These are phyloP conservation scores for Fusarium anguioides DNA, from an alignment of 2,329 filamentous ascomycete genomes.

Conservation along the genomic window DNA sequence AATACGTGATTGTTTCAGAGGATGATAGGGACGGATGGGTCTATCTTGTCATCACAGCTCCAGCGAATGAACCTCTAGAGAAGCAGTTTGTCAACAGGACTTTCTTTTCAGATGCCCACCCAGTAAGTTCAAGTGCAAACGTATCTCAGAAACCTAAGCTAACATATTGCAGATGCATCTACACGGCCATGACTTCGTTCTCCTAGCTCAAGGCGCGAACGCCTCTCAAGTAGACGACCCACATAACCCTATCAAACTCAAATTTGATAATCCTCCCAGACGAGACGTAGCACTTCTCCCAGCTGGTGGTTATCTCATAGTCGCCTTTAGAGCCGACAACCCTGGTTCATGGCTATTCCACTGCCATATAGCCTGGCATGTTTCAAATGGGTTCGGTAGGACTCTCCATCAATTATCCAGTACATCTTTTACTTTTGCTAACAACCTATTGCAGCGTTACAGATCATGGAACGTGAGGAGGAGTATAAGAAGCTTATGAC, in stretches of 20 bases:
- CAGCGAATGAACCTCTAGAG: not conserved
- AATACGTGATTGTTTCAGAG: conserved; percentile 7
- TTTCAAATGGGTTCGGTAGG: conserved; percentile 23
- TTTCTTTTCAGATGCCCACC: conserved; percentile 12
- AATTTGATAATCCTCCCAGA: conserved; percentile 20
- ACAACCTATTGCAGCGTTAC: too few species aligned
- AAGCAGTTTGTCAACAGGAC: not conserved
- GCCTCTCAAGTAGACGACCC: not conserved
- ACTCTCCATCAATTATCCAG: too few species aligned
- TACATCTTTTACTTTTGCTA: too few species aligned
- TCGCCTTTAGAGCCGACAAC: conserved; percentile 22
- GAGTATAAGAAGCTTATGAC: conserved; percentile 18
- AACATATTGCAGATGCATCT: not conserved
- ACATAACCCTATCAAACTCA: not conserved
- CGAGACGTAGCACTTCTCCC: conserved; percentile 22
- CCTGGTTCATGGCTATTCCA: conserved; percentile 28
- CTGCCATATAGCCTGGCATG: conserved; percentile 28
- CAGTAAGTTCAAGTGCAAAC: not conserved
- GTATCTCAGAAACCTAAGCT: not conserved
- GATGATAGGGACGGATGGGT: conserved; percentile 14
- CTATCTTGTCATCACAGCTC: conserved; percentile 24
- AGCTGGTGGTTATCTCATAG: conserved; percentile 14
- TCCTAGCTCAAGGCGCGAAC: conserved; percentile 18
- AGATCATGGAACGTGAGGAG: conserved; percentile 24
- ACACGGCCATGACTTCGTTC: conserved; percentile 22